Base-by-base conservation (phyloP, 306 rosid species). In the Cyclanthera cordifolia region DNA sequence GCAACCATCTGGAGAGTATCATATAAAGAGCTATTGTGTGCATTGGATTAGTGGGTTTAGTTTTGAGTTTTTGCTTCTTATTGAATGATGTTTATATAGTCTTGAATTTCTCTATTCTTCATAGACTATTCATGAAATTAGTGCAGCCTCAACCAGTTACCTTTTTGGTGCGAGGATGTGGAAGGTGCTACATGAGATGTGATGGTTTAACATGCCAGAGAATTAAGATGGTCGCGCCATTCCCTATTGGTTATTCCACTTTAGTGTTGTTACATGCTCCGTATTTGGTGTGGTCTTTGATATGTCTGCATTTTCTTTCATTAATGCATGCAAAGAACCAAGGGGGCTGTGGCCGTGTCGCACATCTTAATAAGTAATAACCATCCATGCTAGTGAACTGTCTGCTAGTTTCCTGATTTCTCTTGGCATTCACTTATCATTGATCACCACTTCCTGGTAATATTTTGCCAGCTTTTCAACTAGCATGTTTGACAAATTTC, bases 11-110 rank as follows among this genome's bases (percentile, higher is more conserved):
- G 59, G 60, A 19, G n/a, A 69, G 9, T 30, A 20, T 69, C 30
- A 59, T 69, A 8, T 11, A 49, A 37, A 51, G 27, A 28, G 59
- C 28, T 65, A 19, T 65, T 65, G 34, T 65, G 70, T 65, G 37
- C 70, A 45, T 43, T 24, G 19, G 54, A 66, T 60, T 25, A 16
- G 25, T 64, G 12, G 39, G 52, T 21, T 14, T 41, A 11, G 20
- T 13, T 64, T 41, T 43, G 32, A 14, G 53, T 39, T 15, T 66
- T 46, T 8, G 54, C 71, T 46, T 54, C 71, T 25, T 64, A 2
- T 43, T 66, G 16, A 66, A 46, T 66, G 16, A n/a, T 66, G 71
- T 25, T 4, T 1, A 24, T 3, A 45, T 25, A 24, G 71, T 45
- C 41, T 46, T 66, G 53, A 53, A 8, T 66, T 24, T 15, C 55